phyloP scores from a whole-genome alignment of 2,329 filamentous ascomycete genomes.

The Mycosphaerella sp. region DNA sequence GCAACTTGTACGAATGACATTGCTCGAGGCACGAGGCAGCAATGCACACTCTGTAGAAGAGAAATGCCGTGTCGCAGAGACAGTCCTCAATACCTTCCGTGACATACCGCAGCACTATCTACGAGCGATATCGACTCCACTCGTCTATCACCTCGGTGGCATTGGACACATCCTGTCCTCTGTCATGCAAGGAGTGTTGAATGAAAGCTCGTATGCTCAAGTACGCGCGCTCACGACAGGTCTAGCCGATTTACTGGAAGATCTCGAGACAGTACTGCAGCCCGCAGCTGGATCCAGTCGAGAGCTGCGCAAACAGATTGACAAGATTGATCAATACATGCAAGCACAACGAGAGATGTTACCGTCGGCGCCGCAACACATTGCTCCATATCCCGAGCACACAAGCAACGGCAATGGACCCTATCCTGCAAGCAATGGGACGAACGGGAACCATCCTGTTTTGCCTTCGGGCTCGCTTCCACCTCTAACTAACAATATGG shows the following conservation, averaged over 20 bases:
- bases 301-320: constrained; percentile 39
- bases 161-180: constrained; percentile 47
- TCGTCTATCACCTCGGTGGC: constrained; percentile 46
- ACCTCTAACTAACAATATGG: constrained; percentile 13
- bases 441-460: constrained; percentile 3
- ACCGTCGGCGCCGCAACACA: constrained; percentile 7
- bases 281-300: constrained; percentile 38
- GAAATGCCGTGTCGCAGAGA: constrained; percentile 43
- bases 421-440: not conserved
- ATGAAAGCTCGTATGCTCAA: constrained; percentile 39
- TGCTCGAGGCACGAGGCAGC: constrained; percentile 29
- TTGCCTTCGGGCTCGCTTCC: constrained; percentile 1
- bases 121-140: constrained; percentile 44
- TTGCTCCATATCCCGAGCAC: not conserved
- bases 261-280: constrained; percentile 40
- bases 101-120: constrained; percentile 43
- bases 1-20: constrained; percentile 45
- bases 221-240: constrained; percentile 40
- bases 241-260: constrained; percentile 44
- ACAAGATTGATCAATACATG: constrained; percentile 44
- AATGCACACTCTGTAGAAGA: constrained; percentile 33
- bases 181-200: constrained; percentile 43
- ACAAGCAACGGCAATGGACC: not conserved
- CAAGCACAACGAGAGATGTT: constrained; percentile 24
- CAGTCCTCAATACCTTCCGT: constrained; percentile 42